phyloP scores from a whole-genome alignment of 2,329 filamentous ascomycete species.

The Sporothrix brasiliensis region DNA sequence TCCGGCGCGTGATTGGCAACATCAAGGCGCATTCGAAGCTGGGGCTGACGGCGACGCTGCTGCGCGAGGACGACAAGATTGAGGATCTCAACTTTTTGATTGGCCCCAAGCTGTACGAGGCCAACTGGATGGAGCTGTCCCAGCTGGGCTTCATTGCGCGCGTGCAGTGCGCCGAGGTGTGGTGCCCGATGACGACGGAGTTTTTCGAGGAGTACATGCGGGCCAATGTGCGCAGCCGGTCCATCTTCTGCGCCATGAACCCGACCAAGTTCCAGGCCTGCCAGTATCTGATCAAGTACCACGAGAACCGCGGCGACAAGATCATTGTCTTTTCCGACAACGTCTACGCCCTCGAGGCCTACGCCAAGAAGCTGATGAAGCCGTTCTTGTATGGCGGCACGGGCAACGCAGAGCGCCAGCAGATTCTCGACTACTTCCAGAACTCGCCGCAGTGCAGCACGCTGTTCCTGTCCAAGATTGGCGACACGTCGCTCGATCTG shows the following conservation, averaged over 20 bases:
- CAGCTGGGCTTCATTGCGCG: constrained; percentile 96
- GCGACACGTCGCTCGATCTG: constrained; percentile 95
- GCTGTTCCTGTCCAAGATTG: constrained; percentile 95
- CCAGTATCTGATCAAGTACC: constrained; percentile 97
- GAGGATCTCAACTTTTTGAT: constrained; percentile 96
- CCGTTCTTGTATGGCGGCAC: constrained; percentile 92
- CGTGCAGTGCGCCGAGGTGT: constrained; percentile 97
- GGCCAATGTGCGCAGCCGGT: constrained; percentile 33
- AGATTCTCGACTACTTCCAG: constrained; percentile 91
- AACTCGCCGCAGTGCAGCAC: constrained; percentile 89
- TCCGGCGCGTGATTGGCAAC: constrained; percentile 86
- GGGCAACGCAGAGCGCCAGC: constrained; percentile 78
- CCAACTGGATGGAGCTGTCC: constrained; percentile 98
- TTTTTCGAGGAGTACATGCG: constrained; percentile 91
- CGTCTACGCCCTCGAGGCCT: constrained; percentile 85
- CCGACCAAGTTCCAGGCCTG: constrained; percentile 95
- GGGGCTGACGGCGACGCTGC: constrained; percentile 87
- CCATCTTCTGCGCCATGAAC: constrained; percentile 88
- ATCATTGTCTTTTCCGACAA: constrained; percentile 99
- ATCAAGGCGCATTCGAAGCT: constrained; percentile 96
- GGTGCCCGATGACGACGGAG: constrained; percentile 98
- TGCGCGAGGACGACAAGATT: constrained; percentile 98
- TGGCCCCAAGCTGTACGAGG: constrained; percentile 95
- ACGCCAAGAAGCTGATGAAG: constrained; percentile 81
- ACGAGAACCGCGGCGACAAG: constrained; percentile 92